Base-by-base conservation (phyloP, 2,329 filamentous ascomycete species). In the Xylariaceae sp. region DNA sequence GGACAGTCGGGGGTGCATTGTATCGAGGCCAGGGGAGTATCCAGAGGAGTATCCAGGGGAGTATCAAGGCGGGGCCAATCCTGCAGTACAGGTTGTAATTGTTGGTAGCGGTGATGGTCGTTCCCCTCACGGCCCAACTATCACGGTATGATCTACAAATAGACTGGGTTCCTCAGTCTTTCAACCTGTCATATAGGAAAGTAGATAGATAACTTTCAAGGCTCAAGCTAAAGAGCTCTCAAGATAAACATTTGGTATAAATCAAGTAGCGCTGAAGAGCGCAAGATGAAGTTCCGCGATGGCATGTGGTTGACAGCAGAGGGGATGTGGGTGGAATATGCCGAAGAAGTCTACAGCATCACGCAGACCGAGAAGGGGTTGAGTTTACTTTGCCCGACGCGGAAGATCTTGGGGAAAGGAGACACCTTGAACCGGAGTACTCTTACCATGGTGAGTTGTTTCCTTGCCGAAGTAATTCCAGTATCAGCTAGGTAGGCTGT, bases 231-330 rank as follows among this genome's bases (percentile, higher is more conserved):
- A 26, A 7, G 31, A 29, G 11, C 3, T 37, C 12, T 3, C 9
- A 30, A n/a, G 34, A 19, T 19, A 19, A 19, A 19, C 19, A 19
- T 49, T 44, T 9, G 42, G 27, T 37, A 49, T 11, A 30, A 34
- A 47, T 46, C 35, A 35, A 26, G 42, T 30, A 31, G 40, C 19
- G 39, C 26, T 41, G 11, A 46, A 27, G 3, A 26, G 30, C 37
- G 3, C 47, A 68, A 62, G 43, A 83, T 83, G 80, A 83, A 80
- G 72, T 83, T 84, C 62, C 79, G 80, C 60, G 80, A 84, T 77
- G 80, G 80, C 60, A 84, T 86, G 84, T 87, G 85, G 85, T 73
- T 86, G 47, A 75, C 78, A 42, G 81, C 79, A 54, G 79, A 83
- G 68, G 80, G 77, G 57, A 77, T 84, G 66, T 74, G 75, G 48